Percentiles rank a stretch among this genome's conserved stretches.
These are phyloP conservation scores for Talaromyces sp. DNA, from an alignment of 2,329 filamentous ascomycete genomes.

Conservation along the genomic window DNA sequence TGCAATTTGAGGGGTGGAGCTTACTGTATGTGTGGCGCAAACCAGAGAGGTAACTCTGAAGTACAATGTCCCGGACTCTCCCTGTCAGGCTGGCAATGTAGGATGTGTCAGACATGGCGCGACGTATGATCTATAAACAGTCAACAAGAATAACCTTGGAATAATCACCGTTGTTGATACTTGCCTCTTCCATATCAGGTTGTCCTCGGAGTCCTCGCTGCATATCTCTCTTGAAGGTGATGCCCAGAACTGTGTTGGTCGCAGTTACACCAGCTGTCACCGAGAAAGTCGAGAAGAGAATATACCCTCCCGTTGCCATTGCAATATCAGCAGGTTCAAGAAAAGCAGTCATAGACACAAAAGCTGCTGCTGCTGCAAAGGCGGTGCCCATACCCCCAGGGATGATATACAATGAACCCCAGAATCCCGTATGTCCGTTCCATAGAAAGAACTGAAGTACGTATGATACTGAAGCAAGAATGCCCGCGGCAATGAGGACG, in stretches of 20 bases:
- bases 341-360: constrained; percentile 47
- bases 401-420: constrained; percentile 56
- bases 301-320: constrained; percentile 47
- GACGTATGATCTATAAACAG: constrained; percentile 36
- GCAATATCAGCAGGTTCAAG: constrained; percentile 45
- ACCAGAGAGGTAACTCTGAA: constrained; percentile 25
- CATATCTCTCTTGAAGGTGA: constrained; percentile 31
- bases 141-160: neutral
- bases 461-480: constrained; percentile 50
- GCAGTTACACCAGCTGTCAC: constrained; percentile 37
- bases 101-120: constrained; percentile 36
- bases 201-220: constrained; percentile 22
- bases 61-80: constrained; percentile 23
- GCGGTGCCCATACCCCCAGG: constrained; percentile 53
- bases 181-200: constrained; percentile 14
- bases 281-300: constrained; percentile 43
- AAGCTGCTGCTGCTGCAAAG: constrained; percentile 42
- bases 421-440: constrained; percentile 54
- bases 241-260: constrained; percentile 35
- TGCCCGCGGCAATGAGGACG: constrained; percentile 48
- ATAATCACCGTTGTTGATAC: neutral
- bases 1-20: neutral
- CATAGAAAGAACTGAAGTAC: constrained; percentile 51
- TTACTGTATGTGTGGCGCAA: constrained; percentile 27
- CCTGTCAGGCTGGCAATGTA: constrained; percentile 34